Conservation (phyloP, 2,329 filamentous ascomycete species). For the Scedosporium boydii region DNA sequence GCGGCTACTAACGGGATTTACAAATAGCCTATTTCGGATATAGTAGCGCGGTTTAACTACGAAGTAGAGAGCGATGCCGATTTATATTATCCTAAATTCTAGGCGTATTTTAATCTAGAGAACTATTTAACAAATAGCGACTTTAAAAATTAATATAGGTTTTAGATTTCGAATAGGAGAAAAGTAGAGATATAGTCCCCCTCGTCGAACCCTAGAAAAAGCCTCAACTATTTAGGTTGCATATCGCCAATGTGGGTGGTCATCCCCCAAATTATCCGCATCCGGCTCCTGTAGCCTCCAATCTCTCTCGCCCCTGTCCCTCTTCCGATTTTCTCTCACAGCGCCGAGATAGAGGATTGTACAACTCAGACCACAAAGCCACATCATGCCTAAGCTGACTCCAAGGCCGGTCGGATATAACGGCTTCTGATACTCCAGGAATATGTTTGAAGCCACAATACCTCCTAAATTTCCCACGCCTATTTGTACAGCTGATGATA, state of each 20-base stretch:
- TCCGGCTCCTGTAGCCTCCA: slow-evolving; percentile 18
- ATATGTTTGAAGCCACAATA: slow-evolving; percentile 59
- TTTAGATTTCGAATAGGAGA: no score
- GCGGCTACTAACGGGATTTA: no score
- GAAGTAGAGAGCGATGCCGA: no score
- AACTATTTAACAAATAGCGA: no score
- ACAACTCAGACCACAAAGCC: slow-evolving; percentile 28
- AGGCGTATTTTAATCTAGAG: no score
- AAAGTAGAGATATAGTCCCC: no score
- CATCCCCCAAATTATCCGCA: slow-evolving; percentile 25
- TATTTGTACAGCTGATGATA: slow-evolving; percentile 64
- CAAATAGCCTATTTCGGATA: no score
- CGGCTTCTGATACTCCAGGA: slow-evolving; percentile 34
- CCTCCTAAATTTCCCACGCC: slow-evolving; percentile 71
- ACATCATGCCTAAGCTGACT: slow-evolving; percentile 33
- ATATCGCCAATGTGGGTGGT: slow-evolving; percentile 18
- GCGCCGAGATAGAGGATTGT: slow-evolving; percentile 18
- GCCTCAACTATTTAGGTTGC: background rate
- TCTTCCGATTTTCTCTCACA: slow-evolving; percentile 24
- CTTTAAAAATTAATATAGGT: no score
- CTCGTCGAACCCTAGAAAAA: no score
- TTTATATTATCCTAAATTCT: no score
- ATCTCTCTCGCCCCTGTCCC: slow-evolving; percentile 21
- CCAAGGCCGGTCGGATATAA: slow-evolving; percentile 40
- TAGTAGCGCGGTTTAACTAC: no score